Evolutionary conservation across 371 early-diverging fungal species (phyloP).

Genomic region (Mortierella sp.): DNA sequence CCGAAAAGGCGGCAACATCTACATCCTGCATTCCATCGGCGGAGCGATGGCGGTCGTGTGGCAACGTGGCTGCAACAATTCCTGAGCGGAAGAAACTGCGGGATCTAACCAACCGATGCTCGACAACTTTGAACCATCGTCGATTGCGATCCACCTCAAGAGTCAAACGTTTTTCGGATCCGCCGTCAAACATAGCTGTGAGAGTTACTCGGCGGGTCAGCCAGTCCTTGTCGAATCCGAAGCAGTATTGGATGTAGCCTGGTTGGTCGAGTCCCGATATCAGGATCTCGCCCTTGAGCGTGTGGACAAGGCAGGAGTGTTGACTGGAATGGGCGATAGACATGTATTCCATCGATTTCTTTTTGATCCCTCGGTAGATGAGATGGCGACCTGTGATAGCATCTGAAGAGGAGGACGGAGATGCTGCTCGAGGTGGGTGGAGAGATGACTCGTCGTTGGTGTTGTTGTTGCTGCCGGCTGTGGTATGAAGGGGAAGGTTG

Average conservation of each 20-base stretch:
- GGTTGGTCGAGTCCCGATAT: slow-evolving; percentile 29
- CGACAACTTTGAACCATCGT: slow-evolving; percentile 47
- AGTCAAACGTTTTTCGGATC: slow-evolving; percentile 32
- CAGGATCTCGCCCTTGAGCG: slow-evolving; percentile 49
- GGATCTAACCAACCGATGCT: slow-evolving; percentile 32
- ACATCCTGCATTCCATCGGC: slow-evolving; percentile 43
- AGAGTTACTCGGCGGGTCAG: slow-evolving; percentile 42
- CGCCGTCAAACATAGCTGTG: slow-evolving; percentile 28
- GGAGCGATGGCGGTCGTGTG: slow-evolving; percentile 17
- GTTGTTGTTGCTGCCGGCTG: neutral
- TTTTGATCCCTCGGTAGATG: slow-evolving; percentile 38
- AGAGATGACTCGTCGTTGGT: slow-evolving; percentile 12
- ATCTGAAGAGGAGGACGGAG: slow-evolving; percentile 11
- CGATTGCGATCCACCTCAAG: slow-evolving; percentile 41
- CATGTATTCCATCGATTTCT: slow-evolving; percentile 51
- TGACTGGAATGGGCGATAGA: slow-evolving; percentile 38
- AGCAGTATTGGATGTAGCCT: slow-evolving; percentile 43
- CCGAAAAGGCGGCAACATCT: slow-evolving; percentile 29
- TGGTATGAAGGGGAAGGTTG: neutral
- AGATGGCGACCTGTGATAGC: slow-evolving; percentile 25
- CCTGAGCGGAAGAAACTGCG: slow-evolving; percentile 46
- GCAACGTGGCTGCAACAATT: slow-evolving; percentile 4
- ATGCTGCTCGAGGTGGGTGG: slow-evolving; percentile 15
- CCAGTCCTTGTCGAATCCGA: slow-evolving; percentile 41
- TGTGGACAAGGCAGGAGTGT: slow-evolving; percentile 30